These are phyloP conservation scores for Mrakia gelida DNA, from an alignment of 768 basidiomycete genomes.

Conservation along the genomic window DNA sequence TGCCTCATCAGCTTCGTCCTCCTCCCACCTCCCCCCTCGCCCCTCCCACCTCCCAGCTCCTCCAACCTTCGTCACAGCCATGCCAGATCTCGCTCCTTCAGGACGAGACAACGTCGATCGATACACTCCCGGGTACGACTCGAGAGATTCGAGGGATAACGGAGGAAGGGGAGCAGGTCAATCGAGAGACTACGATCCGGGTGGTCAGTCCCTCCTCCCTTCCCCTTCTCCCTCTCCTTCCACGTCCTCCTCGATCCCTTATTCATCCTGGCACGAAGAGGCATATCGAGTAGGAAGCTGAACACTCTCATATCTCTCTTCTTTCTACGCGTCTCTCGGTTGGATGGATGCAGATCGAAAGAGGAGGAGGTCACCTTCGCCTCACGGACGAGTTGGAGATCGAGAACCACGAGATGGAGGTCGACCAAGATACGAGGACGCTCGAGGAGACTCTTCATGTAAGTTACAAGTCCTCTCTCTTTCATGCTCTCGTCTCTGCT, in stretches of 20 bases:
- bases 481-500: neutral
- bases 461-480: conserved; percentile 21
- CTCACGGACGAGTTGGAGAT: conserved; percentile 61
- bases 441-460: conserved; percentile 63
- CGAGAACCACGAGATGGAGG: conserved; percentile 63
- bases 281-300: neutral
- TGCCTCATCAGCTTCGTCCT: neutral
- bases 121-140: conserved; percentile 3
- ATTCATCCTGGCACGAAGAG: neutral
- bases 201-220: neutral
- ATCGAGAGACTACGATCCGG: neutral
- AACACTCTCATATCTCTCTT: neutral
- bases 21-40: conserved; percentile 15
- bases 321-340: neutral
- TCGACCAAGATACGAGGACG: conserved; percentile 73
- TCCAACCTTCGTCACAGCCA: conserved; percentile 1
- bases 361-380: conserved; percentile 71
- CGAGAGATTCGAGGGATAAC: conserved; percentile 12
- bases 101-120: conserved; percentile 10
- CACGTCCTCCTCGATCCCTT: neutral
- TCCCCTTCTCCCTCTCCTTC: neutral
- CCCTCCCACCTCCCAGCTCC: conserved; percentile 29
- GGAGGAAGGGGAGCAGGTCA: neutral
- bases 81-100: neutral
- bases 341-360: conserved; percentile 57